These are phyloP conservation scores for Phanerochaete sordida DNA, from an alignment of 768 basidiomycete species.

Conservation along the genomic window DNA sequence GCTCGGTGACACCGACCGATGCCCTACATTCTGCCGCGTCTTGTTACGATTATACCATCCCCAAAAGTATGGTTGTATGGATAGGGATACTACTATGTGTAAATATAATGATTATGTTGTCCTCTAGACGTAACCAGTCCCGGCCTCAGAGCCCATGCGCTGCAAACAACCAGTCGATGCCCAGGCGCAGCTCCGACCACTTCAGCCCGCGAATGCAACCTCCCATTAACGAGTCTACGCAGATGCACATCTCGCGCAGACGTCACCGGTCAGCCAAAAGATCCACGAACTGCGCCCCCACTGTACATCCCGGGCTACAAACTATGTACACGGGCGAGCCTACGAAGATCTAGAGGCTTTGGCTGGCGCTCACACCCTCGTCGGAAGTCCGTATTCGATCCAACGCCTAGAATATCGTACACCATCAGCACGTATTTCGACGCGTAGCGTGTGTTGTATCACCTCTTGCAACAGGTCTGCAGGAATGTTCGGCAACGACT, in stretches of 20 bases:
- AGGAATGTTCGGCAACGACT: slow-evolving; percentile 61
- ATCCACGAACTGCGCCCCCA: no score
- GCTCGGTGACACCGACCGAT: slow-evolving; percentile 57
- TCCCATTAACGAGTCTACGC: no score
- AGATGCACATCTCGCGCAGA: no score
- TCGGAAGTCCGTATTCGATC: background rate
- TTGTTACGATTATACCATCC: background rate
- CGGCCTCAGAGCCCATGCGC: no score
- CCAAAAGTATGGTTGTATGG: background rate
- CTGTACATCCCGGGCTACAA: no score
- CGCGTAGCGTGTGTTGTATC: background rate
- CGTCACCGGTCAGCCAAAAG: no score
- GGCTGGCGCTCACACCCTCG: background rate
- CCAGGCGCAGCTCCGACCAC: no score
- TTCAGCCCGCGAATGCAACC: no score
- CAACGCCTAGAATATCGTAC: background rate
- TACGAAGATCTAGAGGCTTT: background rate
- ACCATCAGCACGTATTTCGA: background rate
- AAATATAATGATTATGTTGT: background rate
- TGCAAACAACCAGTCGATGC: no score
- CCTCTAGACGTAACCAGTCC: background rate
- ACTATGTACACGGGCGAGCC: no score
- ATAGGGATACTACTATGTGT: background rate
- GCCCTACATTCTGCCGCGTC: background rate
- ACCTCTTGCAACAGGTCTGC: slow-evolving; percentile 58